Evolutionary conservation across 169 alveolate genomes (phyloP).

Genomic region (Cryptosporidium meleagridis): DNA sequence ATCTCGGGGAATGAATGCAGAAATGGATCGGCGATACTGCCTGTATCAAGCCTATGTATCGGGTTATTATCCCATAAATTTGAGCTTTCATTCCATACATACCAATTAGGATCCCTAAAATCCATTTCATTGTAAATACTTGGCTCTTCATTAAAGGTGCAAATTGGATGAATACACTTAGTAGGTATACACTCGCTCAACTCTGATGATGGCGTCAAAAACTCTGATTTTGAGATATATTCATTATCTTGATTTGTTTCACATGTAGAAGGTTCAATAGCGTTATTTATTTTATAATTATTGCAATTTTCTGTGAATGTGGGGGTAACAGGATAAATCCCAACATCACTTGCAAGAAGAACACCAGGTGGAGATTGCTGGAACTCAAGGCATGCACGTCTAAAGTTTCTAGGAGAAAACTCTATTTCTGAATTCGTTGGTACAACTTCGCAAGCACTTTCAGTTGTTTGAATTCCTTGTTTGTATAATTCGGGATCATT

Average conservation of each 20-base stretch:
- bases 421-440: conserved; percentile 10
- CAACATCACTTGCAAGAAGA: conserved; percentile 41
- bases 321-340: conserved; percentile 70
- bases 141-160: conserved; percentile 31
- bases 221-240: conserved; percentile 32
- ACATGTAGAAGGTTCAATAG: conserved; percentile 65
- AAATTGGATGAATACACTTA: conserved; percentile 8
- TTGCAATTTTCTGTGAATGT: conserved; percentile 5
- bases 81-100: conserved; percentile 36
- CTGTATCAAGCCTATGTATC: conserved; percentile 38
- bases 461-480: not conserved
- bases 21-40: conserved; percentile 59
- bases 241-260: conserved; percentile 42
- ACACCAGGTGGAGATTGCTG: conserved; percentile 58
- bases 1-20: conserved; percentile 45
- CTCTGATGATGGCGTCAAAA: conserved; percentile 40
- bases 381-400: conserved; percentile 26
- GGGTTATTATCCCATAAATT: conserved; percentile 40
- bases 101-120: conserved; percentile 72
- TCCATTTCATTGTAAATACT: conserved; percentile 38
- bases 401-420: conserved; percentile 29
- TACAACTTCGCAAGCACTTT: not conserved
- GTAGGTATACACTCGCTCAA: conserved; percentile 16
- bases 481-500: not conserved
- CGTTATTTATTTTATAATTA: not conserved